Evolutionary conservation across 1,284 basidiomycete genomes (phyloP), one percentile per base, ranked within the genome.

Genomic region (Fomes fomentarius): DNA sequence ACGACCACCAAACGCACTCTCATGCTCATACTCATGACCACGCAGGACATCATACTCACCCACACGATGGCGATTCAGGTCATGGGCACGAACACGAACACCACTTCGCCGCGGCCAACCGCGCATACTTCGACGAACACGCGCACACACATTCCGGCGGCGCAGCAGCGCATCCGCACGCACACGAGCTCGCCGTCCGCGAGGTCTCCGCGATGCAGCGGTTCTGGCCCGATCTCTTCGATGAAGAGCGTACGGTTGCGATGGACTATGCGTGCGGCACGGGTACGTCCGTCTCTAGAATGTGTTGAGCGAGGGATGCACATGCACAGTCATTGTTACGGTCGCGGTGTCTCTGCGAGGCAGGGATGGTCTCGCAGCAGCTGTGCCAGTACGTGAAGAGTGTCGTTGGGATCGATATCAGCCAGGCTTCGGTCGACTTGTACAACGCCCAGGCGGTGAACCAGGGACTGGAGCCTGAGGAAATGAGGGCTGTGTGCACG

Each of bases 191-290:
- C n/a, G 66, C 72, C 0, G 61, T 62, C 19, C 75, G 74, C 40
- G 63, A 79, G 14, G 73, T 71, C 1, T 58, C 54, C 6, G 77
- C 75, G 0, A 78, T 87, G 59, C 68, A 73, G 22, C 63, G 70
- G 9, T 69, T 66, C 1, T 80, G 81, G 61, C 64, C 75, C 0
- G 35, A 24, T 8, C 45, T 66, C 34, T 85, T 89, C 64, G 73
- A 82, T 52, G 76, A 80, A 49, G 77, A 82, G 9, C 63, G 63
- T 15, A 89, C 87, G 0, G 71, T 67, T 0, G 73, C 85, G 7
- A 71, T 91, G 71, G 89, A 91, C 61, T 90, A 79, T 63, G 88
- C 87, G 3, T 91, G 87, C 63, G 86, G 87, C 10, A 77, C 79
- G 46, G 87, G 87, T 83, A 52, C 45, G 76, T 52, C 22, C 19